Evolutionary conservation across 345 rosid genomes (phyloP).

Genomic region (Brassica nigra): DNA sequence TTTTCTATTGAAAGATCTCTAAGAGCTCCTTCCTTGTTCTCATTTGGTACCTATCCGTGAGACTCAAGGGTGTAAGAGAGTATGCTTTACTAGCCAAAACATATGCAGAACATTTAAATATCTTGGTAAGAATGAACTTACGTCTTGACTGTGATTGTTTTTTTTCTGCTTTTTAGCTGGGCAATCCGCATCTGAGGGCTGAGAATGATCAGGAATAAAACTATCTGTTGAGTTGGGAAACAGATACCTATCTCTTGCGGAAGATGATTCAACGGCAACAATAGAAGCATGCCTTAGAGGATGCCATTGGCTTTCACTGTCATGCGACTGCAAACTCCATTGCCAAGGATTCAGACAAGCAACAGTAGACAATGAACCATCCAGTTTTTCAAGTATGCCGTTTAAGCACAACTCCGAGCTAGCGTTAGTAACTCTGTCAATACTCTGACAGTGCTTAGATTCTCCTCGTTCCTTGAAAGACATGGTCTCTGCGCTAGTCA

Average conservation of each 20-base stretch:
- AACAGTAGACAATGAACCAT: conserved; percentile 36
- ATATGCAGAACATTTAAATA: not conserved
- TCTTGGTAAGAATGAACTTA: conserved; percentile 25
- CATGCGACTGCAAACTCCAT: conserved; percentile 50
- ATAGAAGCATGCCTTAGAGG: conserved; percentile 79
- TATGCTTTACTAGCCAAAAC: conserved; percentile 12
- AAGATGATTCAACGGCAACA: conserved; percentile 84
- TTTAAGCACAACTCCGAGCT: conserved; percentile 28
- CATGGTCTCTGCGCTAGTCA: conserved; percentile 22
- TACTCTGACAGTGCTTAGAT: conserved; percentile 4
- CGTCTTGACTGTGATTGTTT: conserved; percentile 36
- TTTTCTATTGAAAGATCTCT: conserved; percentile 34
- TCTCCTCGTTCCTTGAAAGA: conserved; percentile 3
- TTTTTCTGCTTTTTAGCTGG: conserved; percentile 69
- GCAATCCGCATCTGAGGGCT: conserved; percentile 36
- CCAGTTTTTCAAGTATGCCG: conserved; percentile 31
- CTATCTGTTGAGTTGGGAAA: conserved; percentile 51
- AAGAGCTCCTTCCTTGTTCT: conserved; percentile 30
- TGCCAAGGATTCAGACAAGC: conserved; percentile 78
- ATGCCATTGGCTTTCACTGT: conserved; percentile 50
- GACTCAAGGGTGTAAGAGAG: conserved; percentile 23
- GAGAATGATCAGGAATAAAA: conserved; percentile 34
- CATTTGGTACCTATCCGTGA: conserved; percentile 44
- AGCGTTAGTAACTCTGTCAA: not conserved
- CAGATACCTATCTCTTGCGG: conserved; percentile 68